These are phyloP conservation scores for Salix brachista DNA, from an alignment of 345 rosid species.

Conservation along the genomic window DNA sequence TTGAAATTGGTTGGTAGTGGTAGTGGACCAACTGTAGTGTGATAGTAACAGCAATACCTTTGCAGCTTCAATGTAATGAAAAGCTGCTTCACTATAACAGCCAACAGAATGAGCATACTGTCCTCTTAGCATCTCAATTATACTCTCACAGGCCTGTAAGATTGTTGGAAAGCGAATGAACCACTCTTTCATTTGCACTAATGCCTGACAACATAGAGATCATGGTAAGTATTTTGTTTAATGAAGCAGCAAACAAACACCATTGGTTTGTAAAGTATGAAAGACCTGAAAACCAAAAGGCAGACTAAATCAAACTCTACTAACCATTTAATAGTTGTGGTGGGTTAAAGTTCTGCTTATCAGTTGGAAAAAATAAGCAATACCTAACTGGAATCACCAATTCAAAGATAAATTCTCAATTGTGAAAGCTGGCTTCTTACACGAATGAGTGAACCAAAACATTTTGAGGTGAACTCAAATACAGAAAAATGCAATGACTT, in stretches of 20 bases:
- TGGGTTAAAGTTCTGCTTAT: background rate
- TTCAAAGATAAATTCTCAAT: background rate
- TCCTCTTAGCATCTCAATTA: conserved; percentile 96
- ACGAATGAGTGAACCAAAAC: background rate
- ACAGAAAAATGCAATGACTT: background rate
- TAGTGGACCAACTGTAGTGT: background rate
- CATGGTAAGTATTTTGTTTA: conserved; percentile 9
- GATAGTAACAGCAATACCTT: conserved; percentile 45
- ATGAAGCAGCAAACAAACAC: background rate
- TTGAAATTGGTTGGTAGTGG: background rate
- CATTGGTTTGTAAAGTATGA: background rate
- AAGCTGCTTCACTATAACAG: conserved; percentile 89
- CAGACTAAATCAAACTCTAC: background rate
- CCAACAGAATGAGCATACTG: conserved; percentile 96
- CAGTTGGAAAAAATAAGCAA: background rate
- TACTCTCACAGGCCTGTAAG: conserved; percentile 83
- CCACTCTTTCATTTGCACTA: conserved; percentile 84
- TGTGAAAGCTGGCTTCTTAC: background rate
- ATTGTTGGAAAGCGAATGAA: conserved; percentile 86
- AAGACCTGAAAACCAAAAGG: background rate
- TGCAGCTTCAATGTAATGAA: conserved; percentile 86
- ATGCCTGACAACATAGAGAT: conserved; percentile 53
- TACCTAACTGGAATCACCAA: background rate
- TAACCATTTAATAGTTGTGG: background rate
- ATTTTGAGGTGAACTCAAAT: background rate